Conservation (phyloP, 345 rosid species). For the Lepidium aucheri region DNA sequence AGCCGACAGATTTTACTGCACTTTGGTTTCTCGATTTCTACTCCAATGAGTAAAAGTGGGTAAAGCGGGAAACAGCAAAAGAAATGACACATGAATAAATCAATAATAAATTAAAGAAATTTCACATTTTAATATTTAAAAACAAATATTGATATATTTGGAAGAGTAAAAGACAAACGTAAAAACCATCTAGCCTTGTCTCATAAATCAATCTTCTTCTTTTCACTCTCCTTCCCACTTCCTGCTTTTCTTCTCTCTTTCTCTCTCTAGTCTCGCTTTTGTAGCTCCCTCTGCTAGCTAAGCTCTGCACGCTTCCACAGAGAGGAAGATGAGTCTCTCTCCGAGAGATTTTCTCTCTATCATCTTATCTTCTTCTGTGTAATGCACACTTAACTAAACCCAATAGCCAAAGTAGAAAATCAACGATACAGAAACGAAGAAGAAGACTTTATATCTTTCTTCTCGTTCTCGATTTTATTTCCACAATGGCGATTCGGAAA, state of each 20-base stretch:
- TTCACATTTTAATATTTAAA: not conserved
- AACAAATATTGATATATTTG: not conserved
- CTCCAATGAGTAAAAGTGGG: constrained; percentile 25
- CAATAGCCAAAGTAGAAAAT: constrained; percentile 11
- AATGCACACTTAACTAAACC: constrained; percentile 20
- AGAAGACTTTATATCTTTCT: constrained; percentile 27
- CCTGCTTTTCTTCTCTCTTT: constrained; percentile 17
- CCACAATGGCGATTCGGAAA: constrained; percentile 41
- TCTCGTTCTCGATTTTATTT: constrained; percentile 26
- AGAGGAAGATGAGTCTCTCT: constrained; percentile 28
- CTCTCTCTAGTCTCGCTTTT: constrained; percentile 18
- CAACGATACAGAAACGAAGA: constrained; percentile 1
- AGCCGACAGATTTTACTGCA: constrained; percentile 25
- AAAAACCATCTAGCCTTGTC: constrained; percentile 35
- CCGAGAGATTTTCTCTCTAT: constrained; percentile 19
- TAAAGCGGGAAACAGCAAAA: constrained; percentile 26
- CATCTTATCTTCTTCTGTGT: constrained; percentile 21
- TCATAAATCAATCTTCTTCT: constrained; percentile 31
- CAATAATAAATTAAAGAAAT: not conserved
- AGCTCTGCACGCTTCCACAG: constrained; percentile 14
- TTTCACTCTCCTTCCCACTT: constrained; percentile 15
- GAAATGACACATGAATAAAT: not conserved
- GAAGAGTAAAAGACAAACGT: constrained; percentile 42
- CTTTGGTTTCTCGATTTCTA: constrained; percentile 28
- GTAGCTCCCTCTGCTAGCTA: constrained; percentile 20